Base-by-base conservation (phyloP, 345 rosid genomes). In the Gossypium herbaceum region DNA sequence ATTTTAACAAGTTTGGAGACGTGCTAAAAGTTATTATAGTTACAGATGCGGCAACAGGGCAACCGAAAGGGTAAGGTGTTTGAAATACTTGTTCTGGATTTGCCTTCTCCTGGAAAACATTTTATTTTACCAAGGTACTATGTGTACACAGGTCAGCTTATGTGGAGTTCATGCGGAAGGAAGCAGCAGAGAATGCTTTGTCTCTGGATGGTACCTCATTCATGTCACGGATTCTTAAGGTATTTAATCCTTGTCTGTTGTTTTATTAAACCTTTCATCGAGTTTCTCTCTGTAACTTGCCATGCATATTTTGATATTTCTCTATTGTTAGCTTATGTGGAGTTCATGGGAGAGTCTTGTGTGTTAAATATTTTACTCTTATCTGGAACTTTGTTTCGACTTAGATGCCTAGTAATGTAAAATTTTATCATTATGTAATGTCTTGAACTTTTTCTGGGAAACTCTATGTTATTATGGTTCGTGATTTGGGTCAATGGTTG, bases 141-240 rank as follows among this genome's bases (percentile, higher is more conserved):
- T 72, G 76, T 11, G 19, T 74, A 56, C 71, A 57, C 96, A 94
- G 98, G 89, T 90, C 98, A 76, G 98, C 98, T 75, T 86, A 83
- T 73, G 83, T 95, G n/a, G 99, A 95, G 83, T 95, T 95, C 83
- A 81, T 75, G 71, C 86, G 88, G 19, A 93, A 84, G 81, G 99
- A 91, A 58, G 88, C 99, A 12, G 98, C 99, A 57, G 99, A 91
- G 66, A 86, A 75, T 82, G 97, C 98, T 43, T 74, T 93, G 68
- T 66, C 97, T 72, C 84, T 94, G 60, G 91, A 93, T 63, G 95
- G 99, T 34, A 89, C 97, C 65, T 88, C 98, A 13, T 96, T 93
- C 75, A 87, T 96, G 99, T 92, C 98, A 52, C 89, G 98, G 74
- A 87, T 89, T 77, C 88, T 96, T 71, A 96, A 92, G 99, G 99